Conservation (phyloP, 768 basidiomycete species). For the Trametopsis cervina region DNA sequence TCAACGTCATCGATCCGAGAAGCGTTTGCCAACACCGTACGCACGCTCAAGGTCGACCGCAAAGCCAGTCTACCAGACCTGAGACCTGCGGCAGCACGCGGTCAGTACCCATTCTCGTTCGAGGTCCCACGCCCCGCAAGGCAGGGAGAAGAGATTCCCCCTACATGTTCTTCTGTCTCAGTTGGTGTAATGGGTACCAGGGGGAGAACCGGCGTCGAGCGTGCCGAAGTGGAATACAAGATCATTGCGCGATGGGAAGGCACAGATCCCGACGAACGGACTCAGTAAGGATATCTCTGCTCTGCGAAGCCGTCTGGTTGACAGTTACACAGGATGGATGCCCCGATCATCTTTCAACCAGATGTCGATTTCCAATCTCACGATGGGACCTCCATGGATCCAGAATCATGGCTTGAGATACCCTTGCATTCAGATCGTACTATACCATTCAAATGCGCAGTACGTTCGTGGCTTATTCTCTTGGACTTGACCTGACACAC, state of each 20-base stretch:
- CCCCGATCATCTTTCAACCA: constrained; percentile 56
- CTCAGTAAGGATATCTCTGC: constrained; percentile 34
- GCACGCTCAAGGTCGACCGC: constrained; percentile 12
- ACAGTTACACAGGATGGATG: constrained; percentile 42
- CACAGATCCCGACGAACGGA: constrained; percentile 35
- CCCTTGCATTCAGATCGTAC: constrained; percentile 53
- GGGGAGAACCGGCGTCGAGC: constrained; percentile 25
- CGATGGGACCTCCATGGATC: constrained; percentile 37
- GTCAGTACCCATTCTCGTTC: constrained; percentile 41
- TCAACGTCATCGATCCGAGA: constrained; percentile 20
- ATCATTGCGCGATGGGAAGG: constrained; percentile 56
- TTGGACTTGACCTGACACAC: background rate
- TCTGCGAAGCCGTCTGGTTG: background rate
- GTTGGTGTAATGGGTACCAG: constrained; percentile 22
- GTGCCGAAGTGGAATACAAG: constrained; percentile 44
- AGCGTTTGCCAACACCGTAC: constrained; percentile 21
- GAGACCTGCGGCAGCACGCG: constrained; percentile 2
- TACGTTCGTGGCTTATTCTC: constrained; percentile 27
- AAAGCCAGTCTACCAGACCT: constrained; percentile 16
- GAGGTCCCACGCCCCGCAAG: constrained; percentile 43
- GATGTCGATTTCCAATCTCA: constrained; percentile 53
- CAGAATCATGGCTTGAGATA: constrained; percentile 62
- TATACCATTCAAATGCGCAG: constrained; percentile 61
- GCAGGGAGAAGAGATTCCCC: constrained; percentile 53
- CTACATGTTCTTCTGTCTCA: constrained; percentile 42